These are phyloP conservation scores for Perilla frutescens DNA, from an alignment of 257 asterid species.

Conservation along the genomic window DNA sequence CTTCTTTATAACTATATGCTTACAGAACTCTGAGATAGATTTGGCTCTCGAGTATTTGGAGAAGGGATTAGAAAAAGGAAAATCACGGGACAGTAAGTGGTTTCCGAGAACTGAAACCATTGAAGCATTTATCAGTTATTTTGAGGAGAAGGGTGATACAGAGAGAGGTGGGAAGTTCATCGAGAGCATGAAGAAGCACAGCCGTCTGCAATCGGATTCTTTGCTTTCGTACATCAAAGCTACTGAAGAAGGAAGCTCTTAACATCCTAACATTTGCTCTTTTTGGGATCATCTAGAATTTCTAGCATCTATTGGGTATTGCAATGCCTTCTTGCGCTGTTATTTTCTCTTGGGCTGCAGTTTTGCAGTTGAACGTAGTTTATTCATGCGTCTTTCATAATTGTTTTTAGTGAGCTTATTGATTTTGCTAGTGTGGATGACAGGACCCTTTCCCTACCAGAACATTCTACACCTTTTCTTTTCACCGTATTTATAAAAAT, in stretches of 20 bases:
- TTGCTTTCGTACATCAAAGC: conserved; percentile 41
- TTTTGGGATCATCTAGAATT: not conserved
- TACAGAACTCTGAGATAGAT: conserved; percentile 56
- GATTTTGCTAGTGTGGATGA: too few relatives aligned
- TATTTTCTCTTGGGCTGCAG: not conserved
- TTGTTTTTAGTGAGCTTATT: not conserved
- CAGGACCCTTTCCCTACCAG: too few relatives aligned
- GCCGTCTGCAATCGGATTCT: conserved; percentile 46
- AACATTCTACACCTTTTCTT: too few relatives aligned
- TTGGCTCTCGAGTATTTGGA: conserved; percentile 69
- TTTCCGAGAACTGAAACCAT: conserved; percentile 62
- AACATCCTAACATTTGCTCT: not conserved
- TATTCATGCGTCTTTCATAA: not conserved
- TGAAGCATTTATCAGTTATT: conserved; percentile 51
- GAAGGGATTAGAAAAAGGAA: conserved; percentile 48
- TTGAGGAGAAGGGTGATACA: conserved; percentile 53
- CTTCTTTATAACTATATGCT: conserved; percentile 47
- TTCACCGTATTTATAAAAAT: too few relatives aligned
- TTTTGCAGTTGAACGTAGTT: conserved; percentile 7
- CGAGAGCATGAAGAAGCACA: conserved; percentile 62
- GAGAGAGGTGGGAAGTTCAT: conserved; percentile 53
- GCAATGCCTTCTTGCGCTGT: not conserved
- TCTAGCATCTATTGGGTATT: conserved; percentile 5
- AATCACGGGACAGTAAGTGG: conserved; percentile 39
- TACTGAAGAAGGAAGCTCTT: conserved; percentile 14